Base-by-base conservation (phyloP, 164 flowering plant species). In the Santalum album region DNA sequence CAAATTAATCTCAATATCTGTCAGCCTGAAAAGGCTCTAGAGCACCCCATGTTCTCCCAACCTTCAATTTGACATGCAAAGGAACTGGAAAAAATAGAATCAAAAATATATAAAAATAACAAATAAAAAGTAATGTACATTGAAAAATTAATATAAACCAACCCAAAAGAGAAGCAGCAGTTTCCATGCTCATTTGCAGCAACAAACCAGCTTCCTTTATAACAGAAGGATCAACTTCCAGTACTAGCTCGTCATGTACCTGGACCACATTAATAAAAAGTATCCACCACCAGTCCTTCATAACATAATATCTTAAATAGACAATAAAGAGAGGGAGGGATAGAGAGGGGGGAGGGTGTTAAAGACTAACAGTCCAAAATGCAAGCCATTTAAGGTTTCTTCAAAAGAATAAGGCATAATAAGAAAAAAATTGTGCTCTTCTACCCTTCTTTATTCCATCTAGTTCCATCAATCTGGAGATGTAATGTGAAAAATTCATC, bases 31-130 rank as follows among this genome's bases (percentile, higher is more conserved):
- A 80, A 60, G 89, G 83, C 68, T 87, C 84, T 70, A 85, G 63
- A 34, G 99, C 74, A 20, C 97, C 99, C 97, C 99, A 94, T 44
- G 95, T 83, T 76, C 71, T 80, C 58, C 97, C 99, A 67, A 82
- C 72, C 77, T 78, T 87, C 65, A 89, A 54, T 60, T 94, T 89
- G 59, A 78, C 92, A 54, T 49, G 83, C 77, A 92, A 59, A 58
- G 97, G 96, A 72, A 89, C 99, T 89, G 82, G 34, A 73, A 72
- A 32, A 61, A 48, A 39, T 53, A 59, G 53, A 42, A 32, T 1
- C 1, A 23, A 36, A 54, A 20, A 23, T 21, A 12, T 22, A 21
- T 23, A 32, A 17, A 51, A 51, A 44, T 17, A 40, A 32, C 9
- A 39, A n/a, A 39, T n/a, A 18, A 19, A 46, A 12, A 15, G 18